Evolutionary conservation across 148 eudicot genomes (phyloP).

Genomic region (Vaccinium darrowii): DNA sequence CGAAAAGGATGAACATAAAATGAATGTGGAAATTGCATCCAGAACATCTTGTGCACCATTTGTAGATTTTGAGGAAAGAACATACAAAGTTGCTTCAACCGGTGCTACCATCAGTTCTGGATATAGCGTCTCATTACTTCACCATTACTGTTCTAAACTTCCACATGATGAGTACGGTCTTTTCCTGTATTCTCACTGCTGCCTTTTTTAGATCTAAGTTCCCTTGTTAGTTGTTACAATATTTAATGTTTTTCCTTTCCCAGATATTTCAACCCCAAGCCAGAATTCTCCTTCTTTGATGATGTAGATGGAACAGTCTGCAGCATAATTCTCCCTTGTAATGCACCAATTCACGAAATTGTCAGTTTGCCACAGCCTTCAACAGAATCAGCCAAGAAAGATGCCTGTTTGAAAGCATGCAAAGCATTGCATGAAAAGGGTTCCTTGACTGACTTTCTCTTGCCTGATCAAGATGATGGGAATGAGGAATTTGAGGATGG

Average conservation of each 20-base stretch:
- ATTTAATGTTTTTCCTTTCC: conserved; percentile 12
- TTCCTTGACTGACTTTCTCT: conserved; percentile 79
- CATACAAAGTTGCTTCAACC: conserved; percentile 69
- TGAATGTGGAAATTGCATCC: conserved; percentile 71
- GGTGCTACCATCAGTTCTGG: conserved; percentile 92
- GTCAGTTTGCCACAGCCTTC: conserved; percentile 65
- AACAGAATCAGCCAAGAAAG: conserved; percentile 73
- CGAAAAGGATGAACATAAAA: conserved; percentile 58
- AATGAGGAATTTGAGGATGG: conserved; percentile 40
- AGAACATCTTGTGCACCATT: conserved; percentile 35
- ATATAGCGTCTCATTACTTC: conserved; percentile 65
- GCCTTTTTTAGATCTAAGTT: background rate
- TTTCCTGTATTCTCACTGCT: conserved; percentile 3
- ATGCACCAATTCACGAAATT: conserved; percentile 79
- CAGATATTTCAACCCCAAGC: conserved; percentile 80
- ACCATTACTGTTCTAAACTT: conserved; percentile 90
- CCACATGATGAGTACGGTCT: conserved; percentile 91
- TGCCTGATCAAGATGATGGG: conserved; percentile 68
- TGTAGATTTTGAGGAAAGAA: conserved; percentile 45
- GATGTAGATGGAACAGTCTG: conserved; percentile 76
- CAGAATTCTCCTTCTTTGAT: conserved; percentile 55
- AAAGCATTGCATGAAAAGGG: conserved; percentile 77
- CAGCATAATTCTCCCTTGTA: conserved; percentile 73
- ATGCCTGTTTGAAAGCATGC: conserved; percentile 95
- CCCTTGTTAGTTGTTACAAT: background rate